Conservation (phyloP, 108 stramenopile species). For the Mediolabrus comicus region DNA sequence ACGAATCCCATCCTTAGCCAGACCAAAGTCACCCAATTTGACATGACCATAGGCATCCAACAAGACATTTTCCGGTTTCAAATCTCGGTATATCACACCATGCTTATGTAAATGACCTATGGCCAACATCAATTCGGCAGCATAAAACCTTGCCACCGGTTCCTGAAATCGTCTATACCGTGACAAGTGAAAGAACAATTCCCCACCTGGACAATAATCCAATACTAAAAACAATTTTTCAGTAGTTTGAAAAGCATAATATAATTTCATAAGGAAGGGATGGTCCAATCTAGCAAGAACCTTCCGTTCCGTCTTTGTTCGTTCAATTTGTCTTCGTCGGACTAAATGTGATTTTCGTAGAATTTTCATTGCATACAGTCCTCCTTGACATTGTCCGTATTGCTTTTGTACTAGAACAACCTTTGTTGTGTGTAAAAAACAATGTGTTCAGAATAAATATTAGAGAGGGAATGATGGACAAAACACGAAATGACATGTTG, state of each 20-base stretch:
- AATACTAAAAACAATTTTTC: constrained; percentile 93
- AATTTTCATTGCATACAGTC: constrained; percentile 98
- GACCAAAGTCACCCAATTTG: constrained; percentile 90
- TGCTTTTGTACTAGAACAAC: constrained; percentile 89
- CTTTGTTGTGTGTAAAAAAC: constrained; percentile 22
- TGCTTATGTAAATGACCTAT: constrained; percentile 86
- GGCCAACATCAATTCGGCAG: constrained; percentile 89
- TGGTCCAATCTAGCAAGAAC: constrained; percentile 88
- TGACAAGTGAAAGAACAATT: constrained; percentile 96
- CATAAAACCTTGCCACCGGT: constrained; percentile 90
- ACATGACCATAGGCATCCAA: constrained; percentile 91
- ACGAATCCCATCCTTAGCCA: constrained; percentile 81
- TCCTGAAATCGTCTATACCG: constrained; percentile 91
- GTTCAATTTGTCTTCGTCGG: constrained; percentile 92
- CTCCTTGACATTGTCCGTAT: constrained; percentile 65
- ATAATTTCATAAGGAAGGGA: constrained; percentile 89
- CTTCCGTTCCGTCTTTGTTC: constrained; percentile 95
- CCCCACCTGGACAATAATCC: constrained; percentile 98
- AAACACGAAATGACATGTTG: no score
- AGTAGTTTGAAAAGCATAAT: constrained; percentile 87
- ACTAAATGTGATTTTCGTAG: constrained; percentile 92
- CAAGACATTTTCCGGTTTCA: constrained; percentile 91
- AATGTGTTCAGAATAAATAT: not conserved
- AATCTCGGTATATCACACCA: constrained; percentile 87
- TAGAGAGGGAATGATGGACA: no score